Evolutionary conservation across 768 basidiomycete genomes (phyloP), one percentile per base, ranked within the genome.

Genomic region (Russula lepida): DNA sequence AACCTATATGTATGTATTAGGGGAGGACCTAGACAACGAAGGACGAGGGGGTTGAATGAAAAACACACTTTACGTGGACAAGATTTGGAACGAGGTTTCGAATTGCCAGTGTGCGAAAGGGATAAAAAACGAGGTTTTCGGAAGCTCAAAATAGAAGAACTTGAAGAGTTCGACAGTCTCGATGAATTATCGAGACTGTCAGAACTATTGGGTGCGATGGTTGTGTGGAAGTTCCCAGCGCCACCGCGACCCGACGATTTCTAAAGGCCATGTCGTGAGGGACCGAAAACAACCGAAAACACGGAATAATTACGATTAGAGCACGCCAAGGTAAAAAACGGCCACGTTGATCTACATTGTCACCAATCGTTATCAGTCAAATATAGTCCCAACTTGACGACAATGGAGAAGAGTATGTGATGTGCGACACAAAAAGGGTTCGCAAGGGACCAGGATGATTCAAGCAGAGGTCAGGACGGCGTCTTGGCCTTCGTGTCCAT

Each of bases 191-290:
- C 28, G 25, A 28, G 28, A 9, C 25, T 35, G n/a, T 58, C 51
- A 35, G 35, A 47, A 23, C 3, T 5, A 7, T 12, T 12, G 4
- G 37, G 25, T 3, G 13, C 7, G 23, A 55, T 33, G 32, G 39
- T 28, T 25, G 48, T 17, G 46, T 23, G 53, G n/a, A 64, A 39
- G 39, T 64, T 58, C 27, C 63, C 63, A 30, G 32, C 37, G 19
- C 63, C 60, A 30, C 60, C 55, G 23, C 61, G 61, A 30, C 55
- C 63, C 15, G 60, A 49, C 12, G 51, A 54, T 54, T n/a, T 54
- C 59, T 64, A 43, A n/a, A 21, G 13, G 8, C 13, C 15, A 3
- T 17, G n/a, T 39, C 33, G 33, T 56, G 35, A 53, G 37, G 21
- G 17, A 23, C 23, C n/a, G 15, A 0, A n/a, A 4, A 19, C 1